Evolutionary conservation across 345 rosid species (phyloP), one percentile per base, ranked within the genome.

Genomic region (Eucalyptus melliodora): DNA sequence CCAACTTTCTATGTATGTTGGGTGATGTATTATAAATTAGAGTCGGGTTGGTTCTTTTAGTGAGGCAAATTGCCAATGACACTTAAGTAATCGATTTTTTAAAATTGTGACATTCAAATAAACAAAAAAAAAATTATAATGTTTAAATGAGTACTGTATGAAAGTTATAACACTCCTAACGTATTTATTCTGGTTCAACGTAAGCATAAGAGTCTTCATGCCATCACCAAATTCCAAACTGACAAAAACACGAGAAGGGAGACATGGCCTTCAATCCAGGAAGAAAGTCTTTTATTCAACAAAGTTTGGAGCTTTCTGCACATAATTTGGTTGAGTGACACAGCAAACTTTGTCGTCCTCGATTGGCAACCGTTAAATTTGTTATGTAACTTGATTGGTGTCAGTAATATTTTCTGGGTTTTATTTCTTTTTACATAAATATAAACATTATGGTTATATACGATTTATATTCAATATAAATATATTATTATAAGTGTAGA

Each of bases 71-170:
- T 23, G 6, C 0, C 13, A 10, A 56, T 56, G 13, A 0, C 3
- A 56, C 2, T 24, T 56, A 56, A 56, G 13, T 56, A 0, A 56
- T 56, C 0, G 6, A 23, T 56, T 56, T 56, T 56, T 56, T 24
- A 10, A 56, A 56, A 23, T 0, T 2, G 3, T 10, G 3, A 56
- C 6, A 56, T 56, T 56, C 30, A 56, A 56, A 14, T 56, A 0
- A 56, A 56, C 0, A 1, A 9, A 56, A 56, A 55, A 45, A 55
- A 55, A 55, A 2, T 24, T 24, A 56, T 56, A 24, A 10, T 24
- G 0, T 1, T 56, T 2, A 56, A 56, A 56, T 56, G 62, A 9
- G 13, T 2, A 1, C 0, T 0, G 0, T 5, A 56, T 0, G 14
- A 24, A 56, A 4, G 14, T 56, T 24, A 56, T 56, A 9, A 0